Percentiles rank a stretch among this genome's conserved stretches.
Evolutionary conservation across 192 early-diverging fungal species (phyloP).

Genomic region (Coemansia javaensis): DNA sequence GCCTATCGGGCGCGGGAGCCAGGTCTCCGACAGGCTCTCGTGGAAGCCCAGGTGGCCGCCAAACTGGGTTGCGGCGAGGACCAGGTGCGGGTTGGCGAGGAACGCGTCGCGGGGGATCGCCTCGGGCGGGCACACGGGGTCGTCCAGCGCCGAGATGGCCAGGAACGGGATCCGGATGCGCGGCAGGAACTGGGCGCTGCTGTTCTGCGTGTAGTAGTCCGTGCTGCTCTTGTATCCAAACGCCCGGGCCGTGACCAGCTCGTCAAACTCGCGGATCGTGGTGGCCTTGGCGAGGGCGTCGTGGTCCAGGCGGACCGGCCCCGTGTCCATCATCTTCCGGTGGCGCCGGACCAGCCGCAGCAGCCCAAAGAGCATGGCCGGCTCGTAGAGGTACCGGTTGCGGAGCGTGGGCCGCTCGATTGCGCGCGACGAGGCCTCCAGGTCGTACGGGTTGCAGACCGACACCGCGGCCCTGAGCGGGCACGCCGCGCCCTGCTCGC

Average conservation of each 20-base stretch:
- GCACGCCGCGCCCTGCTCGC: slow-evolving; percentile 73
- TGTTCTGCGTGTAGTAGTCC: slow-evolving; percentile 74
- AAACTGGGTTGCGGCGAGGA: slow-evolving; percentile 64
- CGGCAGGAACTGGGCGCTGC: slow-evolving; percentile 56
- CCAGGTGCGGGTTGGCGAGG: slow-evolving; percentile 68
- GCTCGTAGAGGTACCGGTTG: slow-evolving; percentile 57
- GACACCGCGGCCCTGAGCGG: slow-evolving; percentile 71
- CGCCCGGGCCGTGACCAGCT: slow-evolving; percentile 61
- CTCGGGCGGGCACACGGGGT: slow-evolving; percentile 73
- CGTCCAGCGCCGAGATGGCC: slow-evolving; percentile 81
- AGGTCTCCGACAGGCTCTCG: slow-evolving; percentile 50
- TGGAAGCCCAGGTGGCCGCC: slow-evolving; percentile 96
- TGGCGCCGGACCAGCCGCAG: slow-evolving; percentile 50
- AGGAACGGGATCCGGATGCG: slow-evolving; percentile 73
- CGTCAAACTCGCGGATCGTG: slow-evolving; percentile 81
- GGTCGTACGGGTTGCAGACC: slow-evolving; percentile 85
- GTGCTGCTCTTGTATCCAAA: slow-evolving; percentile 78
- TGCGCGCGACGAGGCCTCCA: slow-evolving; percentile 50
- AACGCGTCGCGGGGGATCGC: slow-evolving; percentile 71
- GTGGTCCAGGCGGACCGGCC: slow-evolving; percentile 46
- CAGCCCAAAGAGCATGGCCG: slow-evolving; percentile 55
- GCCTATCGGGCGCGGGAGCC: slow-evolving; percentile 62
- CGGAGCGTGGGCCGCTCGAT: slow-evolving; percentile 53
- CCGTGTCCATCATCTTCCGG: slow-evolving; percentile 47
- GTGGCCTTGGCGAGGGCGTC: slow-evolving; percentile 52